Evolutionary conservation across 768 basidiomycete species (phyloP).

Genomic region (Suillus sp.): DNA sequence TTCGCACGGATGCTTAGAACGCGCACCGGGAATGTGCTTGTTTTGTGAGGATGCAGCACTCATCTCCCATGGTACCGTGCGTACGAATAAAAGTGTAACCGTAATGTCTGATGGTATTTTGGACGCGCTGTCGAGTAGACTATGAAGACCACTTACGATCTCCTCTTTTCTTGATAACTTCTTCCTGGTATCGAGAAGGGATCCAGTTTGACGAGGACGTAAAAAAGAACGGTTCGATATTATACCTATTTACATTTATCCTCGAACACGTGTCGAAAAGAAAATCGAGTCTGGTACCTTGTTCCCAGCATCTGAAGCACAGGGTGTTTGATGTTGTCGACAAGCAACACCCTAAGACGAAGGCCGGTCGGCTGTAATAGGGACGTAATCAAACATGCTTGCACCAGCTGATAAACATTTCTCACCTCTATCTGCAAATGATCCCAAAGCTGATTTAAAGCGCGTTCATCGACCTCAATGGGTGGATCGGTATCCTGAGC

Average conservation of each 20-base stretch:
- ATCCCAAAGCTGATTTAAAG: slow-evolving; percentile 24
- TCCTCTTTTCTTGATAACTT: slow-evolving; percentile 22
- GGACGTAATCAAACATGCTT: not conserved
- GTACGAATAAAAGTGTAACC: slow-evolving; percentile 48
- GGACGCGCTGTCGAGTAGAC: not conserved
- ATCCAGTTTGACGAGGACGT: slow-evolving; percentile 35
- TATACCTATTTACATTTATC: slow-evolving; percentile 25
- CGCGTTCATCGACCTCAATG: slow-evolving; percentile 16
- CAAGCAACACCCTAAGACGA: slow-evolving; percentile 37
- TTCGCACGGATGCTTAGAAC: not conserved
- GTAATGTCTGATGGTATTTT: slow-evolving; percentile 43
- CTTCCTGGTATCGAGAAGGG: slow-evolving; percentile 37
- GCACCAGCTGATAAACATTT: not conserved
- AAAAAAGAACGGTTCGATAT: slow-evolving; percentile 38
- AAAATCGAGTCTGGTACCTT: slow-evolving; percentile 34
- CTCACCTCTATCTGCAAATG: slow-evolving; percentile 21
- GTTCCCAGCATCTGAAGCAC: slow-evolving; percentile 54
- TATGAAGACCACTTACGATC: slow-evolving; percentile 30
- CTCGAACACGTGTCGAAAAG: not conserved
- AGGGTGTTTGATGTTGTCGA: slow-evolving; percentile 47
- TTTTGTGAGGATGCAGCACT: slow-evolving; percentile 20
- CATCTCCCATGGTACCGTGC: slow-evolving; percentile 37
- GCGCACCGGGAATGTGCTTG: slow-evolving; percentile 7
- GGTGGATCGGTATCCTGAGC: not conserved
- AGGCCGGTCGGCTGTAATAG: slow-evolving; percentile 21